These are phyloP conservation scores for Pezicula neosporulosa DNA, from an alignment of 2,329 filamentous ascomycete genomes.

Conservation along the genomic window DNA sequence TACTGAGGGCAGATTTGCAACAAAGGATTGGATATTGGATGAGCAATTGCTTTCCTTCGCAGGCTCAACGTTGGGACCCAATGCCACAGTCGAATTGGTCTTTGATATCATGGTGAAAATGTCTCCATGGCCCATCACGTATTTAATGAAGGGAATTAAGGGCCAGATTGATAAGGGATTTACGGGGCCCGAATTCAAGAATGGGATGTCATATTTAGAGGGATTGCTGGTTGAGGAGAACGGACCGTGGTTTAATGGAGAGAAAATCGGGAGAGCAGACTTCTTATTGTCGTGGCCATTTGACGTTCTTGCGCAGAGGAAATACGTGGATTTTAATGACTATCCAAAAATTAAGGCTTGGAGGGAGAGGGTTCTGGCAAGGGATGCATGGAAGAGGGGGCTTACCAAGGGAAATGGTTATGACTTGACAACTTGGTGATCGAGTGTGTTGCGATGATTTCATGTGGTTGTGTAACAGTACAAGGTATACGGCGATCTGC, in stretches of 20 bases:
- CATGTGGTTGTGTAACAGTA: no score
- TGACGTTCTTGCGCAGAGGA: slow-evolving; percentile 27
- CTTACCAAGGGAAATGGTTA: slow-evolving; percentile 30
- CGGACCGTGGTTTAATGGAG: slow-evolving; percentile 26
- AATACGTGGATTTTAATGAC: slow-evolving; percentile 27
- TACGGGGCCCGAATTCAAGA: slow-evolving; percentile 18
- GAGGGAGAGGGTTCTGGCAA: slow-evolving; percentile 24
- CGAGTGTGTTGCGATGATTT: background rate
- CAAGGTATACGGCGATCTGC: no score
- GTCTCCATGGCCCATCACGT: slow-evolving; percentile 22
- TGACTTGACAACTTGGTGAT: slow-evolving; percentile 17
- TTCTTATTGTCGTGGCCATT: slow-evolving; percentile 31
- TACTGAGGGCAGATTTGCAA: slow-evolving; percentile 20
- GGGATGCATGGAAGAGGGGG: slow-evolving; percentile 28
- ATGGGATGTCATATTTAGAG: slow-evolving; percentile 18
- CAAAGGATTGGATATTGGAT: slow-evolving; percentile 25
- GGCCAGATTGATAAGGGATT: slow-evolving; percentile 12
- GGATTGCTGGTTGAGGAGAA: slow-evolving; percentile 18
- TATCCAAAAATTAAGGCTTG: slow-evolving; percentile 30
- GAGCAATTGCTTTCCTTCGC: slow-evolving; percentile 26
- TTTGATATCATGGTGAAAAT: slow-evolving; percentile 18
- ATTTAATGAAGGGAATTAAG: slow-evolving; percentile 12
- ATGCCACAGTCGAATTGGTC: slow-evolving; percentile 21
- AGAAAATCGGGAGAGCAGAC: slow-evolving; percentile 28
- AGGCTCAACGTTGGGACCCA: slow-evolving; percentile 19